A percentile compares a stretch with the other conserved stretches of the same genome.
Evolutionary conservation across 768 basidiomycete species (phyloP).

Genomic region (Boletus rubropictus): DNA sequence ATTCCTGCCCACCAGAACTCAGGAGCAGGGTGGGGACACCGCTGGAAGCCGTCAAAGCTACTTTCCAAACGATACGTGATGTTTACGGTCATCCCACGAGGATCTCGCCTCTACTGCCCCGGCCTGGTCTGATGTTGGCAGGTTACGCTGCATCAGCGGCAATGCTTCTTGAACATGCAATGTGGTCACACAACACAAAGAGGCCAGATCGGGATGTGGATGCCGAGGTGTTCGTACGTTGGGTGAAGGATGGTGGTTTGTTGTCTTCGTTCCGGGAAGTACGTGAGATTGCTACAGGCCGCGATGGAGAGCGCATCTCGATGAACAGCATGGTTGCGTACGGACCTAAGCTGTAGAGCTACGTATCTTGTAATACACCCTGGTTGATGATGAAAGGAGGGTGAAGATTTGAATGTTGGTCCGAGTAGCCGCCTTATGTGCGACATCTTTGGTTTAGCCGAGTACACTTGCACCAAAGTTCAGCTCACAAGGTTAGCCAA

Average conservation of each 20-base stretch:
- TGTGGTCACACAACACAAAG: conserved; percentile 44
- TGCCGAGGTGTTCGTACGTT: conserved; percentile 48
- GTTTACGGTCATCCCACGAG: conserved; percentile 34
- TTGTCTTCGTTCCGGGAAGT: conserved; percentile 26
- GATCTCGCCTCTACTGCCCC: conserved; percentile 44
- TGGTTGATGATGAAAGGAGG: not conserved
- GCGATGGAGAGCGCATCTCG: conserved; percentile 1
- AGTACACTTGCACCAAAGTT: too few species aligned
- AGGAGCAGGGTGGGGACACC: conserved; percentile 22
- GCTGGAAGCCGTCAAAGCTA: conserved; percentile 33
- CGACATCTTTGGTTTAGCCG: too few species aligned
- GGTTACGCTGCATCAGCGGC: conserved; percentile 49
- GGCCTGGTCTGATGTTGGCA: conserved; percentile 54
- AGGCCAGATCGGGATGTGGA: conserved; percentile 37
- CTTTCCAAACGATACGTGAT: conserved; percentile 36
- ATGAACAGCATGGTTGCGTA: conserved; percentile 17
- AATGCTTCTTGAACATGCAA: conserved; percentile 63
- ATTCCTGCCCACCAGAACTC: conserved; percentile 38
- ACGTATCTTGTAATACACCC: not conserved
- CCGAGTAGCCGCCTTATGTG: too few species aligned
- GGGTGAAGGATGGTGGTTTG: conserved; percentile 39
- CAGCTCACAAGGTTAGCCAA: too few species aligned
- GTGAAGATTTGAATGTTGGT: not conserved
- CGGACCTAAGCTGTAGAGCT: conserved; percentile 17
- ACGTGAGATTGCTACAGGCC: not conserved